Percentiles rank a stretch among this genome's conserved stretches.
These are phyloP conservation scores for Candida dubliniensis DNA, from an alignment of 1,139 yeast genomes.

Conservation along the genomic window DNA sequence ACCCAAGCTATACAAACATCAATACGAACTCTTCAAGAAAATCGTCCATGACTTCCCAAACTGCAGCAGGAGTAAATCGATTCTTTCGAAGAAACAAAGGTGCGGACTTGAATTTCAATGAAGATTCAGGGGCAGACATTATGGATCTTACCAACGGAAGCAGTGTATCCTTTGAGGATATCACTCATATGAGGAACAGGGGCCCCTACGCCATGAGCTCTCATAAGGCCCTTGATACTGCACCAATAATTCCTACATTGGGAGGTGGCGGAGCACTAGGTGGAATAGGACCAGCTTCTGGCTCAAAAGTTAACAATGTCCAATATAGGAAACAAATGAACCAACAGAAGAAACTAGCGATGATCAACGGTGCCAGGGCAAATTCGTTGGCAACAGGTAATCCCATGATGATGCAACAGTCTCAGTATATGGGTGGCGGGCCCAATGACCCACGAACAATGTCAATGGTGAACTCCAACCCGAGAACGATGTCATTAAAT, in stretches of 20 bases:
- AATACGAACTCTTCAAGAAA: constrained; percentile 25
- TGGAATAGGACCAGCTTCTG: constrained; percentile 5
- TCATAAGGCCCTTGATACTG: constrained; percentile 48
- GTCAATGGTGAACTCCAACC: constrained; percentile 47
- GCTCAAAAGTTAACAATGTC: constrained; percentile 41
- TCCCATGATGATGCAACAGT: constrained; percentile 28
- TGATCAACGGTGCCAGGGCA: constrained; percentile 49
- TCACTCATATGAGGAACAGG: constrained; percentile 60
- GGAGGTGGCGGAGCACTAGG: constrained; percentile 20
- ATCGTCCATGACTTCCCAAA: constrained; percentile 47
- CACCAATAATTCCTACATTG: constrained; percentile 74
- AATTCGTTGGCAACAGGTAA: constrained; percentile 41
- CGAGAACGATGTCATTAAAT: constrained; percentile 31
- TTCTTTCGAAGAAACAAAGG: constrained; percentile 46
- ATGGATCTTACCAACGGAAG: constrained; percentile 39
- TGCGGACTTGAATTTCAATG: constrained; percentile 42
- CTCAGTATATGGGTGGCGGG: constrained; percentile 10
- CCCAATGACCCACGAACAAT: constrained; percentile 50
- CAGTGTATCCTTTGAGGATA: constrained; percentile 60
- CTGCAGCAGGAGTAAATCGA: constrained; percentile 34
- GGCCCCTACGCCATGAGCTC: constrained; percentile 58
- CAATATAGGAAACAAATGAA: constrained; percentile 71
- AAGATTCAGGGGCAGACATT: constrained; percentile 52
- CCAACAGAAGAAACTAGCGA: constrained; percentile 61
- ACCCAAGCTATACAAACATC: constrained; percentile 3